Evolutionary conservation across 345 rosid species (phyloP).

Genomic region (Pelargonium nanum): DNA sequence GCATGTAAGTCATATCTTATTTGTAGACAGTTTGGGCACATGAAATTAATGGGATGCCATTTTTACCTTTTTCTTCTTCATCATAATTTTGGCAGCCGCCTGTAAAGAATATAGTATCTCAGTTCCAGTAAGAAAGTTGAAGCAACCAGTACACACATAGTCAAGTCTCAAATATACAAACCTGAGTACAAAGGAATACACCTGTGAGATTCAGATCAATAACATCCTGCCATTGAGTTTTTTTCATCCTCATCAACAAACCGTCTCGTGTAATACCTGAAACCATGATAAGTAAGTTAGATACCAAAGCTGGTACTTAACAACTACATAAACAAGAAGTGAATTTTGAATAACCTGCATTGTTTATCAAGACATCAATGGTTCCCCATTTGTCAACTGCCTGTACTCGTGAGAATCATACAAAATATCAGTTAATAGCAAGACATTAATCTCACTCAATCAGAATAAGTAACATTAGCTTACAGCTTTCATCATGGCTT

Average conservation of each 20-base stretch:
- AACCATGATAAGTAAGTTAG: slow-evolving; percentile 21
- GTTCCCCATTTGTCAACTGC: slow-evolving; percentile 96
- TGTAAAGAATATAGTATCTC: slow-evolving; percentile 32
- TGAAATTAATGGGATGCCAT: background rate
- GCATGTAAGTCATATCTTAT: background rate
- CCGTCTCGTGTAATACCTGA: slow-evolving; percentile 86
- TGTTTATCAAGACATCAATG: slow-evolving; percentile 78
- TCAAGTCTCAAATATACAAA: slow-evolving; percentile 16
- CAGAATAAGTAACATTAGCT: slow-evolving; percentile 3
- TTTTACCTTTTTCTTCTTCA: slow-evolving; percentile 81
- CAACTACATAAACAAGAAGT: background rate
- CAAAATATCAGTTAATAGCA: background rate
- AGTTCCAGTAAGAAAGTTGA: slow-evolving; percentile 13
- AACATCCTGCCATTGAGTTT: slow-evolving; percentile 88
- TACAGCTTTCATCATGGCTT: slow-evolving; percentile 29
- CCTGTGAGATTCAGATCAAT: slow-evolving; percentile 90
- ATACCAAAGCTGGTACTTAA: slow-evolving; percentile 9
- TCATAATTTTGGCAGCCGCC: slow-evolving; percentile 95
- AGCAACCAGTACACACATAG: slow-evolving; percentile 9
- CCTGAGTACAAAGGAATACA: slow-evolving; percentile 95
- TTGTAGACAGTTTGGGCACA: background rate
- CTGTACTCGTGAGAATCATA: slow-evolving; percentile 32
- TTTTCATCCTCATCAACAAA: slow-evolving; percentile 88
- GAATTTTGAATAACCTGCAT: slow-evolving; percentile 58
- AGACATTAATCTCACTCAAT: background rate